These are phyloP conservation scores for Gossypium anomalum DNA, from an alignment of 345 rosid species.

Conservation along the genomic window DNA sequence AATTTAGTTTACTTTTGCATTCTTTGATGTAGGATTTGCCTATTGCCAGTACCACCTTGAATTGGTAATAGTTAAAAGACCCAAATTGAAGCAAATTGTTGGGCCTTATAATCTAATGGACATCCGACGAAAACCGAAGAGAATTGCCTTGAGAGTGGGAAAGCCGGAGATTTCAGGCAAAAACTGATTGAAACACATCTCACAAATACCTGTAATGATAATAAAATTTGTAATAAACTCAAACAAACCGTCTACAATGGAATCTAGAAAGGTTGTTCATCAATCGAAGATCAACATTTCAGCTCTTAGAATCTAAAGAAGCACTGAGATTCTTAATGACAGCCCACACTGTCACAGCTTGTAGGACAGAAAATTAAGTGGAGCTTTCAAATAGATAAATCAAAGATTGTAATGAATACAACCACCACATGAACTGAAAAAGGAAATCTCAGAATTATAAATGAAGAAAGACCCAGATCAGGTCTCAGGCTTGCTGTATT, in stretches of 20 bases:
- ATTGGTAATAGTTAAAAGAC: not conserved
- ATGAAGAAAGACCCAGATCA: slow-evolving; percentile 1
- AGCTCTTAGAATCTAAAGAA: not conserved
- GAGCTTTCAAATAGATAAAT: not conserved
- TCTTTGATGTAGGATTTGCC: not conserved
- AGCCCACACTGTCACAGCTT: not conserved
- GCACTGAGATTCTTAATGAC: not conserved
- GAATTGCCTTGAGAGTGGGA: not conserved
- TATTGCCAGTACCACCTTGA: not conserved
- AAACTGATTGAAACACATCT: not conserved
- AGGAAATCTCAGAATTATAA: slow-evolving; percentile 1
- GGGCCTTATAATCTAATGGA: not conserved
- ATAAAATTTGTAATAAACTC: not conserved
- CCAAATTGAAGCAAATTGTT: not conserved
- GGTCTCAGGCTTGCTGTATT: slow-evolving; percentile 14
- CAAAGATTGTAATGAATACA: not conserved
- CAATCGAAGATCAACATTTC: not conserved
- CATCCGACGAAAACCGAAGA: not conserved
- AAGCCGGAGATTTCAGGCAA: not conserved
- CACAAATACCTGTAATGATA: not conserved
- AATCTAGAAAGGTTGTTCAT: not conserved
- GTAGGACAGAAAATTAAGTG: not conserved
- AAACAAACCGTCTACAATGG: not conserved
- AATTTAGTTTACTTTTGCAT: not conserved
- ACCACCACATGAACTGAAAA: slow-evolving; percentile 13